Base-by-base conservation (phyloP, 345 rosid species). In the Melastoma malabathricum region DNA sequence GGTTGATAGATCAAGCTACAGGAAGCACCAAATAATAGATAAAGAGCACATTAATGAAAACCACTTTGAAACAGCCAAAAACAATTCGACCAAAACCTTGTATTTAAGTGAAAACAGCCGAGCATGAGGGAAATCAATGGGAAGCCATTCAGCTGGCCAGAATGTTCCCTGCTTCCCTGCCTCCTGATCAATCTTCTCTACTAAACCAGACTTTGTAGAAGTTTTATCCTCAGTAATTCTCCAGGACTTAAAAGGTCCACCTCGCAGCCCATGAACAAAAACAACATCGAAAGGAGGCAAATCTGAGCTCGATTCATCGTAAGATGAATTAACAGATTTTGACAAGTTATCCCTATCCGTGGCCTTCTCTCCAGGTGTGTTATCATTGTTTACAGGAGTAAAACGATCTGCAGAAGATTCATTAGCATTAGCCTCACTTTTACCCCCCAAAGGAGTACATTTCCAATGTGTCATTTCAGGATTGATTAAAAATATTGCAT, bases 81-180 rank as follows among this genome's bases (percentile, higher is more conserved):
- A 19, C 15, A 15, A 58, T 34, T 44, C 27, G 49, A 70, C 48
- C 63, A 78, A 68, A 67, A 92, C 98, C 97, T 92, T 87, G 76
- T 92, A 92, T 65, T 82, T 87, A 51, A 87, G 69, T 54, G 93
- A 66, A 76, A 87, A 92, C 73, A 87, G 48, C 64, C 96, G 89
- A 50, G 95, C 93, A 49, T 77, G 72, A 63, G 93, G 86, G 61
- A 92, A 74, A 70, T 92, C 98, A 62, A 57, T 64, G 51, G 95
- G 72, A 62, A 92, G 95, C 98, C 98, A 92, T 73, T 87, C 95
- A 64, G 76, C 81, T 16, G 98, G 98, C 98, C 98, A 92, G 76
- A 92, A 87, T 22, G 96, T 92, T 60, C 95, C 96, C 4, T 66
- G 72, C 68, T 80, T 92, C 68, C 98, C 98, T 59, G 98, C 98